A percentile compares a stretch with the other conserved stretches of the same genome.
phyloP scores from a whole-genome alignment of 1,284 basidiomycete genomes.

The Termitomyces sp. region DNA sequence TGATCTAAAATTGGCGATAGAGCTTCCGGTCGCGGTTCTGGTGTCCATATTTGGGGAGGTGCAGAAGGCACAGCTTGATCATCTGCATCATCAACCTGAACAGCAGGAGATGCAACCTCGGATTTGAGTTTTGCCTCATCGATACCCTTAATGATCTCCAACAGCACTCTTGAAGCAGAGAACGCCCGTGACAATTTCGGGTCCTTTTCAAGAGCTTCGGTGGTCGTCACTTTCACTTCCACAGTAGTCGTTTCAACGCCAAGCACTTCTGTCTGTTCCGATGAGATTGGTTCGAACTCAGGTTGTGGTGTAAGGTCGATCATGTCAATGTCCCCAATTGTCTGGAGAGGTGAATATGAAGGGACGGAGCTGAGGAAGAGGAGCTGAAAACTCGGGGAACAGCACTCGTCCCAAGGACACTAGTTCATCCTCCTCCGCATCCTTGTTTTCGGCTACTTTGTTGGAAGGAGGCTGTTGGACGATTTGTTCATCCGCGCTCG shows the following conservation, averaged over 20 bases:
- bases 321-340: neutral
- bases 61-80: neutral
- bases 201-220: constrained; percentile 5
- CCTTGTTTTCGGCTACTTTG: neutral
- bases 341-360: neutral
- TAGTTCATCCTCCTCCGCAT: neutral
- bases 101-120: neutral
- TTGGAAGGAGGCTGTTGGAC: neutral
- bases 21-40: neutral
- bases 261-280: neutral
- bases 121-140: neutral
- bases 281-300: neutral
- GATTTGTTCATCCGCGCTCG: neutral
- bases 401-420: neutral
- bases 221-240: neutral
- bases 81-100: neutral
- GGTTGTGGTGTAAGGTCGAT: neutral
- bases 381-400: neutral
- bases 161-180: constrained; percentile 3
- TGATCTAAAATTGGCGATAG: neutral
- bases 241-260: neutral
- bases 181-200: neutral
- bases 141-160: constrained; percentile 3
- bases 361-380: neutral
- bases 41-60: neutral